Evolutionary conservation across 73 alveolate genomes (phyloP), one percentile per base, ranked within the genome.

Genomic region (Paramecium sexaurelia): DNA sequence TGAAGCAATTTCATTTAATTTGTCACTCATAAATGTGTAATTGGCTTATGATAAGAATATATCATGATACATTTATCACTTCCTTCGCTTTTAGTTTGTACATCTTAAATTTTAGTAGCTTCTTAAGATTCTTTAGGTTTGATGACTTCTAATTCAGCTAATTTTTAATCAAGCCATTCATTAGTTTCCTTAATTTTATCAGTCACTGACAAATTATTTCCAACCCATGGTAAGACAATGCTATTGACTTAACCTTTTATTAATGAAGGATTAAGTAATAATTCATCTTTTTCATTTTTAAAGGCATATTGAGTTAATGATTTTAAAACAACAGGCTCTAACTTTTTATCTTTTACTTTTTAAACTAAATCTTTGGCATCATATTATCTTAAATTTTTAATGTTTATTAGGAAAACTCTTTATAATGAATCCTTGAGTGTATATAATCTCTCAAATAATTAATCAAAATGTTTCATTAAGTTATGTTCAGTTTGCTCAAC

Each of bases 1-100:
- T 41, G 93, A 87, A 41, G 85, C 93, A 36, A 87, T 87, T 33
- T 87, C 93, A 36, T 87, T 87, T 40, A 87, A 57, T 78, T 87
- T 87, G 40, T 68, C 93, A 55, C 43, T 55, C 43, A 51, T 75
- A 69, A 88, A 88, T 24, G 73, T 57, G 55, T 41, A 61, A 2
- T 56, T 56, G 75, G 3, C 75, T 56, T 24, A 22, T 56, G 33
- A 56, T 51, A 15, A 51, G 67, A 51, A 61, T 29, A 29, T 6
- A 61, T 61, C 7, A 61, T 26, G 43, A 32, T 61, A 56, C 75
- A 1, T 56, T 56, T 56, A 7, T 56, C 75, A 13, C 11, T 27
- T 56, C 37, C 33, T 7, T 56, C 75, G 10, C 6, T 24, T 56
- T 56, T 56, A 13, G 75, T 29, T 56, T 56, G 17, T 13, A 56